phyloP scores from a whole-genome alignment of 2,329 filamentous ascomycete species.

The Fusarium papillatum region DNA sequence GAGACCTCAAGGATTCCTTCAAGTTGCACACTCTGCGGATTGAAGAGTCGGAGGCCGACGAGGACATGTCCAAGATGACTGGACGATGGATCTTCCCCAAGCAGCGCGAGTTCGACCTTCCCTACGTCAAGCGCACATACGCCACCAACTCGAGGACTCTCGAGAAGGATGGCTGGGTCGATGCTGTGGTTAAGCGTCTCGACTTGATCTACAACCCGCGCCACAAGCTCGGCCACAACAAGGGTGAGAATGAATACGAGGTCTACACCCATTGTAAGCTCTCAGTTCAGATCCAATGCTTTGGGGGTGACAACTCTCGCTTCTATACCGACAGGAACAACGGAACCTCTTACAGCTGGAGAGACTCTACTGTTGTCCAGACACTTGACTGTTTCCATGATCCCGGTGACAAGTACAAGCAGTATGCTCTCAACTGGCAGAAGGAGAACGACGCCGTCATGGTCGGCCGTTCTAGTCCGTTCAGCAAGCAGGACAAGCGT shows the following conservation, averaged over 20 bases:
- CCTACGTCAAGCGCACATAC: slow-evolving; percentile 62
- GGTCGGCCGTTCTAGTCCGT: slow-evolving; percentile 45
- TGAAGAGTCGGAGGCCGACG: background rate
- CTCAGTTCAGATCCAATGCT: slow-evolving; percentile 58
- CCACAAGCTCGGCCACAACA: slow-evolving; percentile 31
- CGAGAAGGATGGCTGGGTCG: slow-evolving; percentile 50
- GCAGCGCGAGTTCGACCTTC: slow-evolving; percentile 59
- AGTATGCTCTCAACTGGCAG: slow-evolving; percentile 50
- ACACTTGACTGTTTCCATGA: background rate
- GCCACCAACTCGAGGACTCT: slow-evolving; percentile 57
- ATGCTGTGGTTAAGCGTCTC: background rate
- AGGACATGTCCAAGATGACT: background rate
- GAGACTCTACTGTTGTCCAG: slow-evolving; percentile 54
- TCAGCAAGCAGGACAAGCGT: slow-evolving; percentile 52
- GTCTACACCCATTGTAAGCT: slow-evolving; percentile 38
- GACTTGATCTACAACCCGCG: background rate
- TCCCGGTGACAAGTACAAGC: background rate
- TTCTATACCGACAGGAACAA: slow-evolving; percentile 56
- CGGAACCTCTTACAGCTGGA: slow-evolving; percentile 61
- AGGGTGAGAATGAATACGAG: slow-evolving; percentile 26
- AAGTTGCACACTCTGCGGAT: slow-evolving; percentile 13
- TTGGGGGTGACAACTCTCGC: slow-evolving; percentile 57
- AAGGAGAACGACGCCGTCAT: slow-evolving; percentile 51
- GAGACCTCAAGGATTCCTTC: slow-evolving; percentile 43
- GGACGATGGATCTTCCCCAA: slow-evolving; percentile 59